A percentile compares a stretch with the other conserved stretches of the same genome.
Conservation (phyloP, 176 grass and related monocot species). For the Thalia dealbata region DNA sequence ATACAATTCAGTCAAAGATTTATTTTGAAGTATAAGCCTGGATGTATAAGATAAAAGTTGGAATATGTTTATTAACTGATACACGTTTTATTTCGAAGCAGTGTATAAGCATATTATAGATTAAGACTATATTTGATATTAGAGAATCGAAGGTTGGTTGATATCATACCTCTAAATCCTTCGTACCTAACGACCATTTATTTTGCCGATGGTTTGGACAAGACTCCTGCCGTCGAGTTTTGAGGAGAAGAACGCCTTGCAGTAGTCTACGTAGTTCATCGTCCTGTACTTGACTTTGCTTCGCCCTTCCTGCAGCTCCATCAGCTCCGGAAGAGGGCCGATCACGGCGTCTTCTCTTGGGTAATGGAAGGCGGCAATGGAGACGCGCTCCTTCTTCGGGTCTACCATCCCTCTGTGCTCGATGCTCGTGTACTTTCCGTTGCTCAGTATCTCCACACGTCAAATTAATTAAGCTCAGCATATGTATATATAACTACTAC, state of each 20-base stretch:
- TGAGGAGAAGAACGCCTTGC: neutral
- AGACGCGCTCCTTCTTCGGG: neutral
- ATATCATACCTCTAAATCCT: neutral
- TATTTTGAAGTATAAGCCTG: too few species aligned
- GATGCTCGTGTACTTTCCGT: constrained; percentile 5
- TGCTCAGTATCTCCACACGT: neutral
- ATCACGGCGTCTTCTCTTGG: neutral
- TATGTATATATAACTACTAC: too few species aligned
- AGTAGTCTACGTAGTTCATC: neutral
- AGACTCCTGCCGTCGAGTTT: neutral
- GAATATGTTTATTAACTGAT: too few species aligned
- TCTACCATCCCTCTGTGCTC: constrained; percentile 2
- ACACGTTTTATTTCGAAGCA: too few species aligned
- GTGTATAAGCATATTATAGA: too few species aligned
- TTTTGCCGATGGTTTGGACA: neutral
- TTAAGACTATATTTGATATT: too few species aligned
- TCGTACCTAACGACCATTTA: neutral
- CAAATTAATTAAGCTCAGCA: neutral
- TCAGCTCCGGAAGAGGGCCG: neutral
- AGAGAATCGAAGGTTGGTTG: too few species aligned
- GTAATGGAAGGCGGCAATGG: neutral
- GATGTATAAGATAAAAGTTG: too few species aligned
- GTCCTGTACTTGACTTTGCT: neutral
- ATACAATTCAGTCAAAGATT: too few species aligned
- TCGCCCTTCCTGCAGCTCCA: too few species aligned